Conservation (phyloP, 371 early-diverging fungal species). For the Mucor plumbeus region DNA sequence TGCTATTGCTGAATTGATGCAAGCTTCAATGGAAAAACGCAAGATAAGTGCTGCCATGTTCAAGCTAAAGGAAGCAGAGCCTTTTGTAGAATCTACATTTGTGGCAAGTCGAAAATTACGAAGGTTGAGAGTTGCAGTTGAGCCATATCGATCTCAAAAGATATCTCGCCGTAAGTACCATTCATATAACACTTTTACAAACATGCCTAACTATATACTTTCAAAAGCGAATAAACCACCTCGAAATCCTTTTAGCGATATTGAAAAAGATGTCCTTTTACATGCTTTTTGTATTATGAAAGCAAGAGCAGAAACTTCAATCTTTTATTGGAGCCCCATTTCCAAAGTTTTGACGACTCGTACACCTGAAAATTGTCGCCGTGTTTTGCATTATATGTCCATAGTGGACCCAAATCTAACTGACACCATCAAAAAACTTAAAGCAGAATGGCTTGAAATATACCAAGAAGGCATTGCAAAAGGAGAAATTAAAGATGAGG, state of each 20-base stretch:
- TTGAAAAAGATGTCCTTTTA: slow-evolving; percentile 24
- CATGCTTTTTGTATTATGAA: slow-evolving; percentile 29
- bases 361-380: slow-evolving; percentile 14
- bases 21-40: slow-evolving; percentile 19
- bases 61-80: not conserved
- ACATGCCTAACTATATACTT: not conserved
- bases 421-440: slow-evolving; percentile 1
- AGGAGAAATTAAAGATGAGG: slow-evolving; percentile 19
- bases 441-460: slow-evolving; percentile 14
- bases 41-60: slow-evolving; percentile 5
- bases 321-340: slow-evolving; percentile 26
- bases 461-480: slow-evolving; percentile 20
- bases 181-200: no score
- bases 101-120: slow-evolving; percentile 24
- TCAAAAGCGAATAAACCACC: not conserved
- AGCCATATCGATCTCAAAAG: not conserved
- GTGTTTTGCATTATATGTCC: slow-evolving; percentile 1
- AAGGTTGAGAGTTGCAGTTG: not conserved
- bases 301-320: slow-evolving; percentile 9
- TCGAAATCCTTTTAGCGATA: not conserved
- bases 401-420: not conserved
- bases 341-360: slow-evolving; percentile 10
- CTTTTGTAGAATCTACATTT: slow-evolving; percentile 17
- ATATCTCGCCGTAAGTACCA: not conserved
- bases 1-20: slow-evolving; percentile 16